Evolutionary conservation across 306 rosid genomes (phyloP), one percentile per base, ranked within the genome.

Genomic region (Gleditsia sinensis): DNA sequence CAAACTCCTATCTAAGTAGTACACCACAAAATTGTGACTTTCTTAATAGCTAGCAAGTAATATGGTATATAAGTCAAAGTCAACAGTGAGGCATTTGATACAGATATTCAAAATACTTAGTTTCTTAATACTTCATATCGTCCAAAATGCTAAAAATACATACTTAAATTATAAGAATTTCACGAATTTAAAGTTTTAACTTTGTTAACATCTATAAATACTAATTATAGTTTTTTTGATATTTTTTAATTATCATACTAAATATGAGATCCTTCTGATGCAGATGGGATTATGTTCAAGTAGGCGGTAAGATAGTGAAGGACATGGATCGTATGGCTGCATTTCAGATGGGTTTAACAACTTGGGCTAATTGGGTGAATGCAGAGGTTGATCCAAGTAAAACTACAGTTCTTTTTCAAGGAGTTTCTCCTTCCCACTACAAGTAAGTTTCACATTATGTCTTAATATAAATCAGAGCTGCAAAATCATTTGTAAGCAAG

Each of bases 241-340:
- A n/a, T n/a, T n/a, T n/a, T n/a, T n/a, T n/a, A n/a, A n/a, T n/a
- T n/a, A n/a, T n/a, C n/a, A n/a, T n/a, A n/a, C n/a, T n/a, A n/a
- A 16, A n/a, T 14, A 32, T 32, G 43, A 16, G 1, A 0, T n/a
- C 12, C 17, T 48, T 63, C 1, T 58, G 36, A 3, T 82, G 76
- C 79, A 90, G 96, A 66, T 90, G 93, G 93, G 96, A 90, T 75
- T 88, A 88, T 51, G 37, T 90, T 83, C 80, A 88, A 85, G 62
- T 74, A 57, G 93, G 85, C 1, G 21, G 83, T 20, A 67, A 75
- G 28, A 80, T 63, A 49, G 16, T 77, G 32, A 69, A 86, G 79
- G 90, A 88, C 82, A 88, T 90, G 88, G 91, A 90, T 77, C 78
- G 89, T 7, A 88, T 90, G 93, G 86, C 62, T 63, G 92, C 94